Base-by-base conservation (phyloP, 306 rosid species). In the Sechiopsis laciniata region DNA sequence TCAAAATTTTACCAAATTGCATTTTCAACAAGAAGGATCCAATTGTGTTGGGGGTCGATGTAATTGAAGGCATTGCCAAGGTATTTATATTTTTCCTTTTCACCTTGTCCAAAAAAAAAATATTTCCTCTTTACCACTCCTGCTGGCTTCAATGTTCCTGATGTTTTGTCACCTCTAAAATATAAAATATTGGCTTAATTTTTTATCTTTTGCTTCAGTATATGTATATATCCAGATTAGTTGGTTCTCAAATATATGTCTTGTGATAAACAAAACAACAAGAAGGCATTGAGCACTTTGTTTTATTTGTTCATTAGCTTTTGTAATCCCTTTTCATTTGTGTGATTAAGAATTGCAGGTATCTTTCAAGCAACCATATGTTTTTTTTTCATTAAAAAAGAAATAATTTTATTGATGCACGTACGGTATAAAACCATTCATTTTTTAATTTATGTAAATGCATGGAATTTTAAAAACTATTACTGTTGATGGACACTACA, bases 1-100 rank as follows among this genome's bases (percentile, higher is more conserved):
- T 94, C 72, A 79, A 85, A 76, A 89, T 89, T 78, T 69, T 91
- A 73, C 97, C 99, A 17, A 88, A 89, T 72, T 94, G 95, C 61
- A 74, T 89, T 77, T 94, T 94, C 90, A 91, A 89, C 83, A 94
- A 91, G 84, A 94, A 91, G 85, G 99, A 94, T 81, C 99, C 99
- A 2, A 94, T 94, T 82, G 85, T 94, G 76, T 87, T 94, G 90
- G 99, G 99, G 74, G 97, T 94, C 74, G 97, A 91, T 79, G 79
- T 94, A 42, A 83, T 89, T 58, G 99, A 94, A 59, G 99, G 97
- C 83, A 89, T 91, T 78, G 78, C 83, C 6, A 94, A 91, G 99
- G 99, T 94, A 87, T 42, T 11, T 67, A 40, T 40, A 40, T 40
- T 26, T 26, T 26, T 26, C 29, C 29, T 26, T 2, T 26, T 2